Conservation (phyloP, 202 grass and related monocot genomes). For the Cymbopogon flexuosus region DNA sequence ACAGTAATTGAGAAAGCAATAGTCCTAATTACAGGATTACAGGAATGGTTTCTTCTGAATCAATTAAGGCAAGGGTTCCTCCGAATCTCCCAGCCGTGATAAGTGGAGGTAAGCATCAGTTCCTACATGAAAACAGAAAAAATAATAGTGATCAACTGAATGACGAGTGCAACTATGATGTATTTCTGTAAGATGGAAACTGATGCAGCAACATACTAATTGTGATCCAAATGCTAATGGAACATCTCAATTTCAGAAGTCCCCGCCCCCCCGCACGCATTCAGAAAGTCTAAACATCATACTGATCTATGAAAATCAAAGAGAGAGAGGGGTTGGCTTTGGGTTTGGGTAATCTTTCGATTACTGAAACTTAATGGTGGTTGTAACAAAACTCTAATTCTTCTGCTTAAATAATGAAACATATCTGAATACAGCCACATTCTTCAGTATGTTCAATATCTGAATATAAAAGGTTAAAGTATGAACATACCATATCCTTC, state of each 20-base stretch:
- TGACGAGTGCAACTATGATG: neutral
- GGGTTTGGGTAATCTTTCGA: too few relatives aligned
- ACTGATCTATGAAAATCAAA: neutral
- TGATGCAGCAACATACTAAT: neutral
- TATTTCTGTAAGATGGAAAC: neutral
- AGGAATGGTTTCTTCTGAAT: slow-evolving; percentile 19
- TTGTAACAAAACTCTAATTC: too few relatives aligned
- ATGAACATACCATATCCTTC: slow-evolving; percentile 90
- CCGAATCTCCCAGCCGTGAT: slow-evolving; percentile 87
- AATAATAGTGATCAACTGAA: neutral
- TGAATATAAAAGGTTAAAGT: slow-evolving; percentile 1
- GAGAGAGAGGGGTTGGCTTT: neutral
- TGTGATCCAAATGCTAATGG: neutral
- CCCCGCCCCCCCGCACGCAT: neutral
- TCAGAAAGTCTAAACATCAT: neutral
- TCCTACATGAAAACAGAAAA: slow-evolving; percentile 39
- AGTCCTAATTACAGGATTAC: slow-evolving; percentile 41
- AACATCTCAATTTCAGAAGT: neutral
- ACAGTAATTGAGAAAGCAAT: slow-evolving; percentile 25
- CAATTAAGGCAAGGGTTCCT: slow-evolving; percentile 73
- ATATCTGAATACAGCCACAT: neutral
- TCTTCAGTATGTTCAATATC: neutral
- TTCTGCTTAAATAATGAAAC: too few relatives aligned
- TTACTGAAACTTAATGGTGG: too few relatives aligned
- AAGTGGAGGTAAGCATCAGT: slow-evolving; percentile 97